Conservation (phyloP, 2,329 filamentous ascomycete genomes). For the Aspergillus luchuensis region DNA sequence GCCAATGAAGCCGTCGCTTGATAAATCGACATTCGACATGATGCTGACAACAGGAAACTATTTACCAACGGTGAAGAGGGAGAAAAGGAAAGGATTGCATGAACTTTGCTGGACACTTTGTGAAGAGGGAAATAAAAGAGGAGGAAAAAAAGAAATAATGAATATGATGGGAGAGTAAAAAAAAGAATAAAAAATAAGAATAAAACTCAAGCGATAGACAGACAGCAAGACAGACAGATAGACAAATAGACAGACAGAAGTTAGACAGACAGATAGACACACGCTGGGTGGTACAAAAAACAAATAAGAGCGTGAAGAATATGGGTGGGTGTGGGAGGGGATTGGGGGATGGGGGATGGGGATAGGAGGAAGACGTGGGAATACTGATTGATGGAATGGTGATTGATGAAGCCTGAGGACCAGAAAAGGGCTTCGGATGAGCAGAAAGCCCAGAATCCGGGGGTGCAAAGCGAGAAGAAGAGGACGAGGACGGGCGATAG, state of each 20-base stretch:
- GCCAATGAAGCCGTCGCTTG: constrained; percentile 48
- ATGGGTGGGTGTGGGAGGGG: constrained; percentile 3
- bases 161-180: background rate
- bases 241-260: constrained; percentile 11
- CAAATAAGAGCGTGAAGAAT: constrained; percentile 18
- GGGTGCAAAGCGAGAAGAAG: constrained; percentile 27
- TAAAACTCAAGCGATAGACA: constrained; percentile 7
- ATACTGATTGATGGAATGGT: constrained; percentile 6
- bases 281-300: constrained; percentile 23
- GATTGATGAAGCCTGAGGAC: constrained; percentile 25
- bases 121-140: constrained; percentile 9
- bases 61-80: constrained; percentile 22
- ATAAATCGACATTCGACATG: constrained; percentile 50
- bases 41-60: constrained; percentile 20
- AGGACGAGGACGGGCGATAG: constrained; percentile 33
- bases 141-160: constrained; percentile 10
- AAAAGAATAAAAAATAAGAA: background rate
- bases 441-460: constrained; percentile 35
- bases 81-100: constrained; percentile 17
- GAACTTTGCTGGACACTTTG: constrained; percentile 4
- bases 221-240: constrained; percentile 10
- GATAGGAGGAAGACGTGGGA: background rate
- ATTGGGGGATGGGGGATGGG: background rate
- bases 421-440: constrained; percentile 28
- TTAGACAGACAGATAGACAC: constrained; percentile 12